Conservation (phyloP, 192 early-diverging fungal genomes). For the Mortierella antarctica region DNA sequence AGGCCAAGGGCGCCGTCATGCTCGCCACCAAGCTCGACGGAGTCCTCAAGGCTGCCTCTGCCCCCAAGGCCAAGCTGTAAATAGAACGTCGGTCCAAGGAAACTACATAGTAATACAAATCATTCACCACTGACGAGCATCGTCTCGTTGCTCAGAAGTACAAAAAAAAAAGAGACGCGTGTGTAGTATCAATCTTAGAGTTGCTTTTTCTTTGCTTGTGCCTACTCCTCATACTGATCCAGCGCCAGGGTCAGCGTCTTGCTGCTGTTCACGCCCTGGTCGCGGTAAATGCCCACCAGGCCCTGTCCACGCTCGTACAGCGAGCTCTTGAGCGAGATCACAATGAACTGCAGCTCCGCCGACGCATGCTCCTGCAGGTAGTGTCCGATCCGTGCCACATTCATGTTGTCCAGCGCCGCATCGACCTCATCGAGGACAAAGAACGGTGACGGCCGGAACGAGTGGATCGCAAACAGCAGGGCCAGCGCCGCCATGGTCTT, state of each 20-base stretch:
- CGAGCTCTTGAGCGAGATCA: slow-evolving; percentile 95
- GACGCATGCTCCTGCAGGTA: slow-evolving; percentile 85
- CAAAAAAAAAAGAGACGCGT: too few species aligned
- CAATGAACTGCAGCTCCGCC: slow-evolving; percentile 92
- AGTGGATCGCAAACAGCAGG: slow-evolving; percentile 96
- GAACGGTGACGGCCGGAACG: slow-evolving; percentile 93
- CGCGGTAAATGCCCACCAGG: slow-evolving; percentile 96
- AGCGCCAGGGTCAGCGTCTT: slow-evolving; percentile 78
- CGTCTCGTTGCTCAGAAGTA: too few species aligned
- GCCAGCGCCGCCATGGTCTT: slow-evolving; percentile 98
- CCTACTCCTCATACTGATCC: slow-evolving; percentile 42
- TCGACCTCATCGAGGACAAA: slow-evolving; percentile 99
- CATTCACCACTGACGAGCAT: too few species aligned
- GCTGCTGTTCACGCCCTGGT: slow-evolving; percentile 86
- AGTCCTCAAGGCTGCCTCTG: slow-evolving; percentile 69
- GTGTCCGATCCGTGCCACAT: slow-evolving; percentile 91
- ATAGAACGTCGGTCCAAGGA: slow-evolving; percentile 31
- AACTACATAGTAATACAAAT: too few species aligned
- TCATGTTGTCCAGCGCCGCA: slow-evolving; percentile 97
- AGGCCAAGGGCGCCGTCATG: slow-evolving; percentile 82
- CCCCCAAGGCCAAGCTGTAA: slow-evolving; percentile 74
- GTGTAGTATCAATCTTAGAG: too few species aligned
- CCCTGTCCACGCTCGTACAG: slow-evolving; percentile 94
- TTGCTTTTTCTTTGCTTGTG: neutral
- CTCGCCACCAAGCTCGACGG: slow-evolving; percentile 77